Evolutionary conservation across 2,329 filamentous ascomycete species (phyloP), one percentile per base, ranked within the genome.

Genomic region (Trichoderma polysporum): DNA sequence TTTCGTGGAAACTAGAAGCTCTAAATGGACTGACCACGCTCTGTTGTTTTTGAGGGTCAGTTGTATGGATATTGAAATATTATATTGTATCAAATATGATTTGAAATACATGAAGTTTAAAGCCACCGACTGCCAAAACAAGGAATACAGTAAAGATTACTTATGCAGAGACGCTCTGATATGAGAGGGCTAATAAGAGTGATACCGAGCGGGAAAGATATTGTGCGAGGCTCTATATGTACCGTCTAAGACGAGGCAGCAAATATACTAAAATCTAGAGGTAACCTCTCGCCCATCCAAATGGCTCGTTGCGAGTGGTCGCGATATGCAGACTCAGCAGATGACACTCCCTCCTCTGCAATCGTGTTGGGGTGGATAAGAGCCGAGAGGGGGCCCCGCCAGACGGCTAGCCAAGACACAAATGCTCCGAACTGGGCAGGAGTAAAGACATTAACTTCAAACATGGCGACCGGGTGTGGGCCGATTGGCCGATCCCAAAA

Each of bases 361-460:
- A 85, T 83, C 0, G 91, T 93, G 74, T 97, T 97, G 0, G 93
- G 93, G 77, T 97, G 94, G 1, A 97, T 77, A 22, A 97, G 80
- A 4, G 82, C 93, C 56, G 90, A 93, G 68, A 97, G 78, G 2
- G 92, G 91, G 0, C 93, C 93, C 5, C 93, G 85, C 78, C 94
- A 90, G 66, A 97, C 87, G 33, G 92, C 86, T 33, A 97, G 80
- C 93, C 93, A 97, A 0, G 92, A 85, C 45, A 97, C 81, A 73
- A 97, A 96, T 0, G 94, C 93, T 0, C 93, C 93, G 74, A 97
- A 97, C 76, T 97, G 91, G 3, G 88, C 89, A 0, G 93, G 94
- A 0, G 90, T 93, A 76, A 94, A 92, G 22, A 97, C 53, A 72
- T 96, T 96, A 53, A 97, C 92, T 79, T 97, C 94, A 73, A 97